Evolutionary conservation across 805 yeast genomes (phyloP), one percentile per base, ranked within the genome.

Genomic region (Metschnikowia noctiluminum): DNA sequence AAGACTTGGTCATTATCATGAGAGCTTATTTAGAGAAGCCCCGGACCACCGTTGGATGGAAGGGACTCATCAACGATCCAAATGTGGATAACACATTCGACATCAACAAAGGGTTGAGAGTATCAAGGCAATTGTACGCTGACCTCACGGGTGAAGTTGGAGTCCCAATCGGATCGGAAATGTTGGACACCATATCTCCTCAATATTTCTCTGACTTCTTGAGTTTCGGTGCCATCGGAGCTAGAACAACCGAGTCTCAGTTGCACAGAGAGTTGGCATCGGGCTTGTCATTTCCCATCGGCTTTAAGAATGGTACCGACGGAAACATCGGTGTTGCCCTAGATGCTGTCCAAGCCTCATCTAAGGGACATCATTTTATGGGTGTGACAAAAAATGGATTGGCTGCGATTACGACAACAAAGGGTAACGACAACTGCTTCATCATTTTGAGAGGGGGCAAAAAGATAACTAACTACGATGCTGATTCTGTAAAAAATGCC

Each of bases 31-130:
- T 94, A 62, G 99, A 92, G 69, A 92, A 92, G 72, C 99, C 99
- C 60, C 84, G 99, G 73, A 92, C 99, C 44, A 92, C 98, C 28
- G 98, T 94, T 40, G 99, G 99, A 51, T 92, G 99, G 99, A 92
- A 92, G 73, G 99, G 99, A 59, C 78, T 92, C 57, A 94, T 92
- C 62, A 92, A 92, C 66, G 99, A 92, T 69, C 99, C 99, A 31
- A 96, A 94, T 62, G 85, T 92, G 60, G 96, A 92, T 68, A 89
- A 89, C 52, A 78, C 96, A 45, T 92, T 88, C 82, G 82, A 90
- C 61, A 92, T 92, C 68, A 92, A 92, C 77, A 91, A 92, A 72
- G 99, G 99, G 61, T 79, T 92, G 58, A 78, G 92, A 64, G 84
- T 90, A 52, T 79, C 97, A 6, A 82, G 99, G 69, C 85, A 87